Percentiles rank a stretch among this genome's conserved stretches.
These are phyloP conservation scores for Triticum urartu DNA, from an alignment of 176 grass and related monocot genomes.

Conservation along the genomic window DNA sequence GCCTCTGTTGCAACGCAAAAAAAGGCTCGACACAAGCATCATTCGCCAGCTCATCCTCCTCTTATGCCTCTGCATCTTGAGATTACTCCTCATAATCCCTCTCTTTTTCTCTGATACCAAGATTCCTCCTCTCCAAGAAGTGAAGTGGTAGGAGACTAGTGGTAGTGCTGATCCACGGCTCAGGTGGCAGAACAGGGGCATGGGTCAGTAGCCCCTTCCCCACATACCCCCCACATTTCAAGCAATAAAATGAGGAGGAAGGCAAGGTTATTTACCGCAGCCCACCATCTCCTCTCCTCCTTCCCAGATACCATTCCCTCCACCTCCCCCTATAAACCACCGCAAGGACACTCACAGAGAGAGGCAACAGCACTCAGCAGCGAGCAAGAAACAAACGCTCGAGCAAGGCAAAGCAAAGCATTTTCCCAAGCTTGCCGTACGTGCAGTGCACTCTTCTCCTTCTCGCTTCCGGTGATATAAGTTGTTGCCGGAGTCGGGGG, in stretches of 20 bases:
- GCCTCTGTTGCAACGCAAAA: not conserved
- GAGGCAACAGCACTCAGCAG: slow-evolving; percentile 1
- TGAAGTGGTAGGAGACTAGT: not conserved
- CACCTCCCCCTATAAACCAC: slow-evolving; percentile 25
- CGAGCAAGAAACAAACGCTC: slow-evolving; percentile 33
- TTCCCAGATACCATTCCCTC: slow-evolving; percentile 24
- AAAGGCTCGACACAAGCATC: slow-evolving; percentile 20
- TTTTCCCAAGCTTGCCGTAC: not conserved
- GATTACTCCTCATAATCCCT: not conserved
- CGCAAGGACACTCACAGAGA: not conserved
- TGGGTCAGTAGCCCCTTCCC: not conserved
- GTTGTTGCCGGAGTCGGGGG: not conserved
- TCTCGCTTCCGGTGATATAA: not conserved
- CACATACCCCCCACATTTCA: slow-evolving; percentile 20
- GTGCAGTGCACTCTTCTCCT: not conserved
- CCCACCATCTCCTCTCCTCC: not conserved
- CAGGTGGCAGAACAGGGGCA: slow-evolving; percentile 39
- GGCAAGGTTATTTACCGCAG: not conserved
- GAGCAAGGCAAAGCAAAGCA: not conserved
- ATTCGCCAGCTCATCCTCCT: slow-evolving; percentile 36
- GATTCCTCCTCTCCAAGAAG: not conserved
- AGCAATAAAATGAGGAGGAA: slow-evolving; percentile 32
- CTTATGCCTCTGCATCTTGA: not conserved
- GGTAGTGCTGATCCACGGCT: not conserved
- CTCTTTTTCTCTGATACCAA: not conserved